phyloP scores from a whole-genome alignment of 768 basidiomycete species.

The Leccinum barrowsii region DNA sequence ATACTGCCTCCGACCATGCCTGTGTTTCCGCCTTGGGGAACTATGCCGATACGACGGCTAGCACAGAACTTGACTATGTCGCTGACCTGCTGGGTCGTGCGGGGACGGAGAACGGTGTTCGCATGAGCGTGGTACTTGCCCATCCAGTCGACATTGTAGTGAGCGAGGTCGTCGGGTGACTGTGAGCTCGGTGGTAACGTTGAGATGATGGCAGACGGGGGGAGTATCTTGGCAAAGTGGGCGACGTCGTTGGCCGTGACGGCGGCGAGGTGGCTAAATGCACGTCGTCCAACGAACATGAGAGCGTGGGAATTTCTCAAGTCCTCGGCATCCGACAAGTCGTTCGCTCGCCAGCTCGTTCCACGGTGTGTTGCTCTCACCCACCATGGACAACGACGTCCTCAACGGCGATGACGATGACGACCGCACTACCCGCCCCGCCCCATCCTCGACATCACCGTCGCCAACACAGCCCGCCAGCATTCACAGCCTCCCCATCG shows the following conservation, averaged over 20 bases:
- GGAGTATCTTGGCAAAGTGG: conserved; percentile 65
- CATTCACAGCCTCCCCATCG: conserved; percentile 56
- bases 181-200: conserved; percentile 51
- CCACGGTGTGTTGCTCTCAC: neutral
- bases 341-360: neutral
- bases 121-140: conserved; percentile 86
- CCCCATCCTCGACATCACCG: neutral
- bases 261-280: conserved; percentile 38
- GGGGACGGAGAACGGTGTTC: conserved; percentile 85
- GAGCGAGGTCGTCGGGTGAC: conserved; percentile 62
- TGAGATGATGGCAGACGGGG: conserved; percentile 61
- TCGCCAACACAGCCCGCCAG: conserved; percentile 35
- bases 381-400: neutral
- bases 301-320: neutral
- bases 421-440: neutral
- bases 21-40: conserved; percentile 98
- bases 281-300: conserved; percentile 2
- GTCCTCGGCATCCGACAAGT: neutral
- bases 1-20: conserved; percentile 96
- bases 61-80: conserved; percentile 86
- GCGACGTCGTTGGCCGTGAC: conserved; percentile 58
- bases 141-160: conserved; percentile 94
- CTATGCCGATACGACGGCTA: conserved; percentile 76
- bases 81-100: conserved; percentile 83
- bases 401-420: neutral